Base-by-base conservation (phyloP, 768 basidiomycete species). In the Lentinus brumalis region DNA sequence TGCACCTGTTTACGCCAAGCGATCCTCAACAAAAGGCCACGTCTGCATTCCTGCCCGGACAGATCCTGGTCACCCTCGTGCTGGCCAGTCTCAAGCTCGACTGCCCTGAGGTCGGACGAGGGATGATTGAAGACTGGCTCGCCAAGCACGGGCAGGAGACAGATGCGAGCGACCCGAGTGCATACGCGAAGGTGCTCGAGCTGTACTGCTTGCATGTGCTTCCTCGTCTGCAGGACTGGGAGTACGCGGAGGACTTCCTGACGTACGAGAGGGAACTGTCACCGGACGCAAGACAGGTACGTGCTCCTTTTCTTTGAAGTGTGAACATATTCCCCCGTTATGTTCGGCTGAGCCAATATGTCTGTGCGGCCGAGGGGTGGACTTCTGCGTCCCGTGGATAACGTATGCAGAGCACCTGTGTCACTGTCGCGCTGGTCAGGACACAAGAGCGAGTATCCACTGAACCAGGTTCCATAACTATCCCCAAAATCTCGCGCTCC, bases 41-140 rank as follows among this genome's bases (percentile, higher is more conserved):
- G 29, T 76, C 87, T 57, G 81, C 83, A 39, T 85, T 80, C 71
- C 78, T 94, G 49, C 92, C 92, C 4, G 71, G 85, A 1, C 85
- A 86, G 65, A 82, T 94, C 38, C 77, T 93, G 41, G 76, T 86
- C 45, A 89, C 92, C 0, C 80, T 92, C 26, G 80, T 86, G 5
- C 83, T 89, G 56, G 84, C 88, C 32, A 86, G 86, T 66, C 76
- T 92, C 39, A 91, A 89, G 66, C 72, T 88, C 3, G 83, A 84
- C 35, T 83, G 81, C 50, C 80, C 85, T 1, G 82, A 83, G 30
- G 75, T 85, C 11, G 91, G 86, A 0, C 77, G 88, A 21, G 76
- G 78, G 21, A 84, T 93, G 51, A 81, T 86, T 18, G 92, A 94
- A 69, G 86, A 92, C 44, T 94, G 92, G 92, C 76, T 94, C 26